Conservation (phyloP, 805 yeast species). For the Starmerella potacharoeniae region DNA sequence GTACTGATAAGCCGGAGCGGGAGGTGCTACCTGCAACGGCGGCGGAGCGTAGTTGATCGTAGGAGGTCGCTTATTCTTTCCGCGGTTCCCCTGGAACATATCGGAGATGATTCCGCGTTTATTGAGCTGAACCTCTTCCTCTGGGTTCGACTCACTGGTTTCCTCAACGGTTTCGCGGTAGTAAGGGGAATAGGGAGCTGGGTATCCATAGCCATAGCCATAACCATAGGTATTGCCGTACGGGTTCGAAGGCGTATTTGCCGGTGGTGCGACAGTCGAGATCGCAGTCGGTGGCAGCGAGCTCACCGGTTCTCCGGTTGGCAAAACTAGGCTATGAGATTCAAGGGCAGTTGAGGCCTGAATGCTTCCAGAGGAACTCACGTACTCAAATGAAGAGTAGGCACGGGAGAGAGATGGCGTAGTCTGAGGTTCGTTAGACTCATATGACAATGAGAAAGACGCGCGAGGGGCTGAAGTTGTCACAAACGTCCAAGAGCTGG, state of each 20-base stretch:
- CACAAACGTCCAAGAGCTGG: background rate
- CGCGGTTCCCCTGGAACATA: background rate
- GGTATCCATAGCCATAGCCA: background rate
- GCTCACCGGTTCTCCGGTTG: too few relatives aligned
- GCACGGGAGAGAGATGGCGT: background rate
- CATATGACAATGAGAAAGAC: constrained; percentile 1
- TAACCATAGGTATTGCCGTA: background rate
- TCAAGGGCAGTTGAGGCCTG: too few relatives aligned
- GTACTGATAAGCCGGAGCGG: background rate
- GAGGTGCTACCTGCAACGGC: background rate
- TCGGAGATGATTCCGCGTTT: background rate
- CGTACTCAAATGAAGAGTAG: background rate
- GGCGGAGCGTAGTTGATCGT: background rate
- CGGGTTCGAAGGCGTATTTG: too few relatives aligned
- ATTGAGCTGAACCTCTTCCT: background rate
- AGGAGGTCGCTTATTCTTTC: background rate
- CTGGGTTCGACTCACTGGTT: background rate
- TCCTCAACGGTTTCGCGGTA: background rate
- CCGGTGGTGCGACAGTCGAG: background rate
- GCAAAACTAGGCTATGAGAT: too few relatives aligned
- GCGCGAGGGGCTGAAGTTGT: background rate
- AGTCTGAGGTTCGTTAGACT: background rate
- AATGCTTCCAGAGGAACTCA: background rate
- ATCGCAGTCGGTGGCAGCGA: background rate
- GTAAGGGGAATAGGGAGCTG: background rate